Evolutionary conservation across 2,329 filamentous ascomycete species (phyloP), one percentile per base, ranked within the genome.

Genomic region (Pseudocercospora fuligena): DNA sequence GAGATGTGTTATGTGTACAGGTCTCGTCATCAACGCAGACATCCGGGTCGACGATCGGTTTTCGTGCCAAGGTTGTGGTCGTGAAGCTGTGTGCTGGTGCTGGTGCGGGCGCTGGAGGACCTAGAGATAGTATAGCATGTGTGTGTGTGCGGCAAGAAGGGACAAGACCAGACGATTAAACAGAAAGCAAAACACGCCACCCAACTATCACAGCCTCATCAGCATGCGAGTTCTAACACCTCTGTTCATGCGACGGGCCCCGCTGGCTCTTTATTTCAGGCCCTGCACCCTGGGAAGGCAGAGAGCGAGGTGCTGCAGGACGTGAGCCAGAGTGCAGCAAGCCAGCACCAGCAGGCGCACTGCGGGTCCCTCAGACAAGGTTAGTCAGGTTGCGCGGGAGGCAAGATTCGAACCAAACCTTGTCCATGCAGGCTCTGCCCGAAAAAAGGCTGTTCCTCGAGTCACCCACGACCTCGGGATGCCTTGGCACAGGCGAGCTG

Each of bases 111-210:
- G 59, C 46, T 31, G 27, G 25, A n/a, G 11, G 51, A 27, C 16
- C 23, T 47, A 63, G 54, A 31, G 53, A 53, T 25, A 33, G 47
- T n/a, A 27, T 29, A 16, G 53, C 21, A 56, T 27, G 56, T 31
- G 25, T 19, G 23, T 33, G 49, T 31, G 11, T 60, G 57, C 21
- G 25, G 61, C 27, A 54, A 57, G 59, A n/a, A 43, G 46, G 49
- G 43, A 51, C 53, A 23, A 51, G 21, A 56, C 54, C 36, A 14
- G 66, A 27, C 54, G 60, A 36, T 43, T 40, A 49, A 64, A 63
- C 25, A 56, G 36, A 66, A 69, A 69, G 60, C 65, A 66, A 65
- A 69, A 64, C 65, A 63, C 67, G 67, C 67, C 65, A 67, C 67
- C 67, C 67, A 65, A 67, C 61, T 31, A 47, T 43, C 56, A 64